Evolutionary conservation across 495 filamentous ascomycete genomes (phyloP).

Genomic region (Patellaria atrata): DNA sequence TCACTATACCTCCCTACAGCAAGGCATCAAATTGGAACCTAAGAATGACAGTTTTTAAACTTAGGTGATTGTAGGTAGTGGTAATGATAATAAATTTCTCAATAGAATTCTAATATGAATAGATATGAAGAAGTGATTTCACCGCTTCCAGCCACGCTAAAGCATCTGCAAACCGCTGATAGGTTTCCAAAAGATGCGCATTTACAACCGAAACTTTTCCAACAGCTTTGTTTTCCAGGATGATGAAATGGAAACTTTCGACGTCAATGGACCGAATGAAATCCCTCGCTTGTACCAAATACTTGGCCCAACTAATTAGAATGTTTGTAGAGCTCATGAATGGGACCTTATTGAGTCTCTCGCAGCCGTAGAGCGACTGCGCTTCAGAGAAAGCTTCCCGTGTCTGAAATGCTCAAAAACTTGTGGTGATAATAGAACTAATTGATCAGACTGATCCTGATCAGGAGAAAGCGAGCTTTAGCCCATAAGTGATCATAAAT

Average conservation of each 20-base stretch:
- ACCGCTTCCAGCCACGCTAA: slow-evolving; percentile 10
- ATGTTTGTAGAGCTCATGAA: background rate
- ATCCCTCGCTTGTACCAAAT: background rate
- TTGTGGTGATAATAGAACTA: slow-evolving; percentile 6
- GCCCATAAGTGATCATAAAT: slow-evolving; percentile 5
- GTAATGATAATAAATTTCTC: too few relatives aligned
- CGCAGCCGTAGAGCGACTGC: background rate
- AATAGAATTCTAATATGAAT: too few relatives aligned
- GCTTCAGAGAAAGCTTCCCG: slow-evolving; percentile 9
- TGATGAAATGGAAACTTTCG: slow-evolving; percentile 3
- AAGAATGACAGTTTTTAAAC: too few relatives aligned
- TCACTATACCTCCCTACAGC: too few relatives aligned
- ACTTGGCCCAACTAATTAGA: slow-evolving; percentile 5
- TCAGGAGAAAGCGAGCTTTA: slow-evolving; percentile 2
- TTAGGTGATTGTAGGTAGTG: too few relatives aligned
- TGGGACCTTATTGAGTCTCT: slow-evolving; percentile 3
- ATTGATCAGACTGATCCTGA: slow-evolving; percentile 5
- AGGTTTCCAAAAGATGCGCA: slow-evolving; percentile 5
- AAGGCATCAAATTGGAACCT: too few relatives aligned
- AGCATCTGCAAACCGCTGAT: slow-evolving; percentile 7
- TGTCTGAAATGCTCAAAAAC: slow-evolving; percentile 9
- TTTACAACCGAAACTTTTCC: slow-evolving; percentile 6
- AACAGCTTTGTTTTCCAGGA: slow-evolving; percentile 8
- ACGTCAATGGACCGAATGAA: slow-evolving; percentile 5
- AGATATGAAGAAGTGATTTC: too few relatives aligned